These are phyloP conservation scores for Delphinella strobiligena DNA, from an alignment of 2,329 filamentous ascomycete genomes.

Conservation along the genomic window DNA sequence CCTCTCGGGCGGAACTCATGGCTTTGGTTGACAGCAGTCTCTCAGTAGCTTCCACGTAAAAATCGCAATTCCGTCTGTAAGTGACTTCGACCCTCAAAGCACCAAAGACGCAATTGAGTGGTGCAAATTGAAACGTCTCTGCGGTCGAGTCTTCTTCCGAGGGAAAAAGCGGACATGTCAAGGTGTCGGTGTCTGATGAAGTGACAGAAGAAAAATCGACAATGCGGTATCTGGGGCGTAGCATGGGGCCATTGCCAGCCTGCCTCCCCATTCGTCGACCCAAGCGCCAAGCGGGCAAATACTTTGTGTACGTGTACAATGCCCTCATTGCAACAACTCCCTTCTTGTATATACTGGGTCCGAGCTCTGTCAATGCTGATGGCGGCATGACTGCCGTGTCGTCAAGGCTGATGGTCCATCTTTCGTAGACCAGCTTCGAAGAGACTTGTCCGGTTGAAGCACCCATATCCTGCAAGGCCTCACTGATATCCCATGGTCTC, in stretches of 20 bases:
- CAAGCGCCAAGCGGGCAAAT: conserved; percentile 80
- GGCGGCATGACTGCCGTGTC: conserved; percentile 44
- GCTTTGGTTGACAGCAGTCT: conserved; percentile 64
- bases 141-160: conserved; percentile 41
- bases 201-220: conserved; percentile 40
- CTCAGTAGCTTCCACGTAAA: conserved; percentile 84
- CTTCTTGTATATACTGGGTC: conserved; percentile 94
- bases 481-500: conserved; percentile 84
- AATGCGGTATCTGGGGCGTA: conserved; percentile 74
- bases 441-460: conserved; percentile 25
- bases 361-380: conserved; percentile 42
- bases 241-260: conserved; percentile 45
- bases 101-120: conserved; percentile 77
- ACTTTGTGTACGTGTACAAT: conserved; percentile 67
- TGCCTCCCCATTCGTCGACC: conserved; percentile 62
- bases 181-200: conserved; percentile 47
- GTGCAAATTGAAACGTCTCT: conserved; percentile 68
- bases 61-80: conserved; percentile 81
- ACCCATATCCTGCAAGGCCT: conserved; percentile 59
- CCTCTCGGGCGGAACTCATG: neutral
- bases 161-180: conserved; percentile 60
- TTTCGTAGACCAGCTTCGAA: conserved; percentile 73
- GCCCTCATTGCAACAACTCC: conserved; percentile 90
- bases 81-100: conserved; percentile 69
- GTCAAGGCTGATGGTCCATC: conserved; percentile 80